These are phyloP conservation scores for Fusarium equiseti DNA, from an alignment of 2,329 filamentous ascomycete species.

Conservation along the genomic window DNA sequence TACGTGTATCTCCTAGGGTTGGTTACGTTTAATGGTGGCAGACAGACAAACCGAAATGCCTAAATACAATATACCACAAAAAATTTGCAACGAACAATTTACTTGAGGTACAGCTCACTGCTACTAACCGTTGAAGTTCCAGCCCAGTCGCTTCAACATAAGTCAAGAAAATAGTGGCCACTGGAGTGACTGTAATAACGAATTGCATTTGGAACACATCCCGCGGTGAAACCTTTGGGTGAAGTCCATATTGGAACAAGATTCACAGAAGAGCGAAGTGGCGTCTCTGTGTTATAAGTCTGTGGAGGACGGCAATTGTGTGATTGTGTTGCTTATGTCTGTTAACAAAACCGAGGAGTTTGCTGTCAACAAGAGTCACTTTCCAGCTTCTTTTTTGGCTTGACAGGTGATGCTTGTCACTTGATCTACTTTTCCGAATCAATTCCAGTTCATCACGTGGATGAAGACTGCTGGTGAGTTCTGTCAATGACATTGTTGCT, in stretches of 20 bases:
- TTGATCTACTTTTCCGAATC: not conserved
- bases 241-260: not conserved
- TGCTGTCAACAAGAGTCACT: not conserved
- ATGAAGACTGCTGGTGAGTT: not conserved
- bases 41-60: not conserved
- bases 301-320: slow-evolving; percentile 33
- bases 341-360: not conserved
- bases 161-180: slow-evolving; percentile 12
- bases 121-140: not conserved
- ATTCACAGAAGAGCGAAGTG: slow-evolving; percentile 8
- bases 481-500: not conserved
- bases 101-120: not conserved
- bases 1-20: not conserved
- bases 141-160: slow-evolving; percentile 6
- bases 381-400: not conserved
- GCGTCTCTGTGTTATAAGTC: slow-evolving; percentile 9
- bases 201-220: slow-evolving; percentile 36
- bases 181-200: slow-evolving; percentile 6
- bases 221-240: slow-evolving; percentile 37
- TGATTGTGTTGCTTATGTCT: slow-evolving; percentile 23
- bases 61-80: not conserved
- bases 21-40: not conserved
- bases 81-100: not conserved
- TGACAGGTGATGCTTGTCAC: not conserved
- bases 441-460: not conserved